A percentile compares a stretch with the other conserved stretches of the same genome.
Conservation (phyloP, 1,284 basidiomycete species). For the Trichosporon ovoides region DNA sequence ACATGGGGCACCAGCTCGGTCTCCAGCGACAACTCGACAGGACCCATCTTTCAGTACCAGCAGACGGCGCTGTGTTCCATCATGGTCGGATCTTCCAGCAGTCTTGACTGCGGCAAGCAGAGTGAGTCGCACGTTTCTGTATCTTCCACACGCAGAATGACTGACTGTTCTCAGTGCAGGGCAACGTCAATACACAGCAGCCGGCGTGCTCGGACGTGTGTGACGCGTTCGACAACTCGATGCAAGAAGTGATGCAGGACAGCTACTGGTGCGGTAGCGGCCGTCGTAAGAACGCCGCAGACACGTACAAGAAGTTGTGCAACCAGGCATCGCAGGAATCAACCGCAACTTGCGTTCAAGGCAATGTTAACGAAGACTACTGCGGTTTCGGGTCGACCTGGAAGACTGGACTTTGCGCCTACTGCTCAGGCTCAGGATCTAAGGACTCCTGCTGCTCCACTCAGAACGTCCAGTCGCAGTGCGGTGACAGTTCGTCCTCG, state of each 20-base stretch:
- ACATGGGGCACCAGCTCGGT: constrained; percentile 28
- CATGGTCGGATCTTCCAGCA: constrained; percentile 37
- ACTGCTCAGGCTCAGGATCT: constrained; percentile 35
- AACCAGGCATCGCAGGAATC: constrained; percentile 47
- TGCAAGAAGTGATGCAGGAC: constrained; percentile 21
- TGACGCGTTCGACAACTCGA: constrained; percentile 33
- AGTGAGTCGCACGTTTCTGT: constrained; percentile 35
- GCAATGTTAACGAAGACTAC: constrained; percentile 48
- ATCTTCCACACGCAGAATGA: too few species aligned
- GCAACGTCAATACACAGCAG: neutral
- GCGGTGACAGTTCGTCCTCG: constrained; percentile 30
- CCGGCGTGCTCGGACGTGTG: constrained; percentile 40
- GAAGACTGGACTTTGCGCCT: constrained; percentile 46
- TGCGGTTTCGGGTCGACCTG: constrained; percentile 48
- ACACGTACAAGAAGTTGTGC: constrained; percentile 47
- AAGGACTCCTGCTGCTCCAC: constrained; percentile 37
- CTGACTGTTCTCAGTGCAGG: neutral
- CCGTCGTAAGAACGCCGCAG: constrained; percentile 30
- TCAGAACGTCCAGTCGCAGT: constrained; percentile 21
- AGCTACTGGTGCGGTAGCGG: constrained; percentile 30
- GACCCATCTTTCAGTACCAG: constrained; percentile 35
- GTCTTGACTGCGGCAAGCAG: constrained; percentile 27
- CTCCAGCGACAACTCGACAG: constrained; percentile 33
- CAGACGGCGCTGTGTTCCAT: constrained; percentile 41
- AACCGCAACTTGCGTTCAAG: constrained; percentile 44